Conservation (phyloP, 371 early-diverging fungal genomes). For the Phascolomyces articulosus region DNA sequence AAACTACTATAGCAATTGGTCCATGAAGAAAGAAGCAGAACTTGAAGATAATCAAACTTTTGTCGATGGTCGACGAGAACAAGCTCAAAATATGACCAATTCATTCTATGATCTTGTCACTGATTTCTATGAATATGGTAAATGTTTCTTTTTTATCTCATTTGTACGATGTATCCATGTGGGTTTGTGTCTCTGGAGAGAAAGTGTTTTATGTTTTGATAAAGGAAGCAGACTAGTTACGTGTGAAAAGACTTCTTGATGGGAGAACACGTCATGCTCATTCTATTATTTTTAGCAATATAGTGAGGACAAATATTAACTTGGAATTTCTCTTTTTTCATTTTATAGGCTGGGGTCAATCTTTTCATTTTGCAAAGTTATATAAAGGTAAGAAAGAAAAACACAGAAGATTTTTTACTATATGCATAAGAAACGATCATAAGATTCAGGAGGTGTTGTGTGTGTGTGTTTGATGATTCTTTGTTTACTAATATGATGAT, state of each 20-base stretch:
- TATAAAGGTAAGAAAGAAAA: conserved; percentile 37
- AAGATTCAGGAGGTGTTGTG: background rate
- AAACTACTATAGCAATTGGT: conserved; percentile 43
- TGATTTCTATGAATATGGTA: conserved; percentile 69
- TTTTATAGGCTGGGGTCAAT: conserved; percentile 79
- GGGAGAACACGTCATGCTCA: too few species aligned
- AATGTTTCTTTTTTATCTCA: background rate
- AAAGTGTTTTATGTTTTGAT: too few species aligned
- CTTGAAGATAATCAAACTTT: conserved; percentile 25
- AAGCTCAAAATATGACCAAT: conserved; percentile 64
- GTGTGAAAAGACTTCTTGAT: too few species aligned
- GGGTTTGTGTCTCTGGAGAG: too few species aligned
- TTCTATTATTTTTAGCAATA: too few species aligned
- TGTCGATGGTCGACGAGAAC: conserved; percentile 43
- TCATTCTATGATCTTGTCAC: conserved; percentile 67
- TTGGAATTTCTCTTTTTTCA: too few species aligned
- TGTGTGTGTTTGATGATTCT: too few species aligned
- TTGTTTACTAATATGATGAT: background rate
- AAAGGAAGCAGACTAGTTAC: too few species aligned
- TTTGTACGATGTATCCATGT: too few species aligned
- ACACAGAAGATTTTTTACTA: too few species aligned
- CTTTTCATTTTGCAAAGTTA: conserved; percentile 77
- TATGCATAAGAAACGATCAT: too few species aligned
- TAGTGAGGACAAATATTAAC: too few species aligned
- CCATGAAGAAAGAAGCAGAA: conserved; percentile 28